A percentile compares a stretch with the other conserved stretches of the same genome.
Evolutionary conservation across 106 monocot genomes (phyloP).

Genomic region (Dioscorea zingiberensis): DNA sequence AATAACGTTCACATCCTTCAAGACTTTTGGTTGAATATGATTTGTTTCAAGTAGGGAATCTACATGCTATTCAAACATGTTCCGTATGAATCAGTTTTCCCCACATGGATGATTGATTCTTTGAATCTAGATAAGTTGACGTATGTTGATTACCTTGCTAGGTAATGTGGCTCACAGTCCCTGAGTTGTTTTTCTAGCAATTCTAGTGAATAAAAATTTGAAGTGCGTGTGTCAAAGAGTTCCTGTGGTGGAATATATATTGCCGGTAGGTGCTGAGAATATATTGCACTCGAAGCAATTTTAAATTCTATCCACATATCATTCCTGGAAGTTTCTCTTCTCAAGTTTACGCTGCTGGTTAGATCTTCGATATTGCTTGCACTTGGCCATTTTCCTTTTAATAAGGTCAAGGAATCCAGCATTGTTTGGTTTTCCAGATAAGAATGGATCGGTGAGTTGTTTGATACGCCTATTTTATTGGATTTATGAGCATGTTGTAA

Average conservation of each 20-base stretch:
- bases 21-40: too few species aligned
- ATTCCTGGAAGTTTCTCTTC: too few species aligned
- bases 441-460: slow-evolving; percentile 7
- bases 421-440: background rate
- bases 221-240: background rate
- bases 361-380: too few species aligned
- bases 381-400: background rate
- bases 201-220: background rate
- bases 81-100: too few species aligned
- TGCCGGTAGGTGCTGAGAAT: too few species aligned
- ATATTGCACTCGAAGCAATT: too few species aligned
- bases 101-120: too few species aligned
- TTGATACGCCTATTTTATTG: background rate
- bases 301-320: too few species aligned
- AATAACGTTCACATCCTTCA: too few species aligned
- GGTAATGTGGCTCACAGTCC: background rate
- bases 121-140: background rate
- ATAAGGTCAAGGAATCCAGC: background rate
- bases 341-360: too few species aligned
- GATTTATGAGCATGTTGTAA: background rate
- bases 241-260: background rate
- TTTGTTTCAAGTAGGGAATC: too few species aligned
- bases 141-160: background rate
- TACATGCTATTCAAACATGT: too few species aligned
- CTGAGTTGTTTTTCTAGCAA: background rate